These are phyloP conservation scores for Colletotrichum chlorophyti DNA, from an alignment of 2,329 filamentous ascomycete species.

Conservation along the genomic window DNA sequence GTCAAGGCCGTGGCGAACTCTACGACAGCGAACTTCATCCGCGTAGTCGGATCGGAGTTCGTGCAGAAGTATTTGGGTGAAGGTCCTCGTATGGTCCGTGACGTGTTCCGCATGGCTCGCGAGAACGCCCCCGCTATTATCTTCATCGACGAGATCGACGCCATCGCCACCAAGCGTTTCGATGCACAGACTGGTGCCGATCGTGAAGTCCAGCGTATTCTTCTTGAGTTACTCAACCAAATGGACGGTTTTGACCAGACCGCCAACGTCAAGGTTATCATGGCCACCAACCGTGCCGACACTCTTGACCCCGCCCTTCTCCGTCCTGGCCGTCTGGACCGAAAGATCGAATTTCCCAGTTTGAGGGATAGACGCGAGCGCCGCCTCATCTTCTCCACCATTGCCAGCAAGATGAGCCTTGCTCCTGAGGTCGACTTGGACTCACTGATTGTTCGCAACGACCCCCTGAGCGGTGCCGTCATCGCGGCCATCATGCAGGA, in stretches of 20 bases:
- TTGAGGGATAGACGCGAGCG: conserved; percentile 93
- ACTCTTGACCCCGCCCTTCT: conserved; percentile 94
- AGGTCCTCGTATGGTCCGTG: conserved; percentile 96
- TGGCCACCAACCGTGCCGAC: conserved; percentile 98
- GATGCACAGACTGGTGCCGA: conserved; percentile 98
- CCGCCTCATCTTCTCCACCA: conserved; percentile 96
- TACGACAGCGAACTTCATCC: conserved; percentile 91
- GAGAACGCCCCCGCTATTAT: conserved; percentile 99
- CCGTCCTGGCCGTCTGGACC: conserved; percentile 91
- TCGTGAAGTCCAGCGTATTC: conserved; percentile 96
- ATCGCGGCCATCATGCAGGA: conserved; percentile 99
- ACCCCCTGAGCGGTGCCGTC: conserved; percentile 91
- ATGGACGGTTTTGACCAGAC: conserved; percentile 99
- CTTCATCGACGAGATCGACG: conserved; percentile 99
- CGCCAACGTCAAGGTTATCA: conserved; percentile 99
- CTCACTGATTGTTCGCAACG: conserved; percentile 94
- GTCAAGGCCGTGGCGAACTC: conserved; percentile 93
- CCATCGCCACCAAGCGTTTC: conserved; percentile 98
- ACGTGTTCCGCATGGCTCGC: conserved; percentile 98
- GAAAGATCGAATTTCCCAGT: conserved; percentile 99
- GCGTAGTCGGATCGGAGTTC: conserved; percentile 90
- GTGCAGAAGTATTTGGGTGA: conserved; percentile 94
- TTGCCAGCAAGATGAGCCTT: conserved; percentile 95
- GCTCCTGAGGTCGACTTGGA: conserved; percentile 97
- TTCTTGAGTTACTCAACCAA: conserved; percentile 96